Conservation (phyloP, 345 rosid species). For the Brassica cretica region DNA sequence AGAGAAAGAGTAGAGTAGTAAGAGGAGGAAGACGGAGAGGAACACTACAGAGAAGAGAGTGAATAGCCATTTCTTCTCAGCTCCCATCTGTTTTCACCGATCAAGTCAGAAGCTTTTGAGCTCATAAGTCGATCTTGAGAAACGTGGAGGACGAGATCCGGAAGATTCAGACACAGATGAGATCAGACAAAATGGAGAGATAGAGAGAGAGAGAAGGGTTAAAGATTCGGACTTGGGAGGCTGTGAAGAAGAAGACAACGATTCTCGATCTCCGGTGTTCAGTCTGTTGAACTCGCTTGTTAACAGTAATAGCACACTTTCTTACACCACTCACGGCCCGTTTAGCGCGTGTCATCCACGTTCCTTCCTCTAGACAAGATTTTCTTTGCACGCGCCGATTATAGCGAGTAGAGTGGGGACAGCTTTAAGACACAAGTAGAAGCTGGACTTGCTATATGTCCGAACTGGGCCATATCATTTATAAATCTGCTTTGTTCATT, state of each 20-base stretch:
- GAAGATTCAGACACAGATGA: background rate
- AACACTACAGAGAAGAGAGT: conserved; percentile 78
- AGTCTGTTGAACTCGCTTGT: conserved; percentile 31
- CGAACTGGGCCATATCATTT: conserved; percentile 21
- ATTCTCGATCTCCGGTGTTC: conserved; percentile 27
- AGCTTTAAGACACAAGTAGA: conserved; percentile 12
- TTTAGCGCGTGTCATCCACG: conserved; percentile 7
- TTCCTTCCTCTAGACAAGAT: background rate
- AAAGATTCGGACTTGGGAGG: conserved; percentile 27
- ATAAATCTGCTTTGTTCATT: background rate
- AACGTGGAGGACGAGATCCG: conserved; percentile 8
- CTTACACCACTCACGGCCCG: background rate
- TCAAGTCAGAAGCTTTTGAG: conserved; percentile 6
- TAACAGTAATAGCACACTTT: conserved; percentile 16
- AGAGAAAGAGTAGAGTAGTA: conserved; percentile 72
- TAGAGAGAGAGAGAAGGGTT: conserved; percentile 1
- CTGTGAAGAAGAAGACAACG: conserved; percentile 33
- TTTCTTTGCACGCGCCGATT: background rate
- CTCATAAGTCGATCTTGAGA: conserved; percentile 22
- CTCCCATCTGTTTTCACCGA: conserved; percentile 58
- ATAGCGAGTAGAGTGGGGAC: conserved; percentile 1
- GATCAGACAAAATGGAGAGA: conserved; percentile 24
- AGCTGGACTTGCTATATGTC: background rate
- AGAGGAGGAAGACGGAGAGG: conserved; percentile 64
- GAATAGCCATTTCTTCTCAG: conserved; percentile 91